Percentiles rank a stretch among this genome's conserved stretches.
Conservation (phyloP, 768 basidiomycete species). For the Sarcomyxa edulis region DNA sequence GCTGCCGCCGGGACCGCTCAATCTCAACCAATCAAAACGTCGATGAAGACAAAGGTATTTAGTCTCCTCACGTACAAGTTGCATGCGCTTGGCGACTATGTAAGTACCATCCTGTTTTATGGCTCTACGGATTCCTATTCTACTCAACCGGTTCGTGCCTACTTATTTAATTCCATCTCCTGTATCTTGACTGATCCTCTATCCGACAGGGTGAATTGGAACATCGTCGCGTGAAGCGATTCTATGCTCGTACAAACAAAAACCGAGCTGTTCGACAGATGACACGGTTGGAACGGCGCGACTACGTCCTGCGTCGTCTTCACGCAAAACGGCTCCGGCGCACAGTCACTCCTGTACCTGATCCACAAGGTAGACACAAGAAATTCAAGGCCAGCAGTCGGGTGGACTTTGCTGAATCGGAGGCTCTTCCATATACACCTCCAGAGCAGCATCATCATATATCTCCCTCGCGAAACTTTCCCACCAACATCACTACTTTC, state of each 20-base stretch:
- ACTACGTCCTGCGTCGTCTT: too few relatives aligned
- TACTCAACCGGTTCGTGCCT: conserved; percentile 9
- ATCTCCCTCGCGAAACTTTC: conserved; percentile 12
- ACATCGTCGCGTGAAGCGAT: conserved; percentile 26
- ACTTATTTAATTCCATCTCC: conserved; percentile 5
- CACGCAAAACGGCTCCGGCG: too few relatives aligned
- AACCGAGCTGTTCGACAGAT: too few relatives aligned
- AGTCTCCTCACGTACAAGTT: conserved; percentile 8
- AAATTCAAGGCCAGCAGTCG: background rate
- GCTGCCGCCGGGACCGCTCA: conserved; percentile 5
- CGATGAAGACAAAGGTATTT: background rate
- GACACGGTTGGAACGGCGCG: too few relatives aligned
- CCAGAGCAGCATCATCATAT: conserved; percentile 13
- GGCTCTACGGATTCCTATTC: conserved; percentile 8
- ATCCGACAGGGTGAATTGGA: conserved; percentile 28
- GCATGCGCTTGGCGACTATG: conserved; percentile 8
- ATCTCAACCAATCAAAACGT: background rate
- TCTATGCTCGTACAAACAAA: conserved; percentile 27
- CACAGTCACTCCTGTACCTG: background rate
- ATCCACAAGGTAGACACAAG: conserved; percentile 6
- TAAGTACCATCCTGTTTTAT: conserved; percentile 2
- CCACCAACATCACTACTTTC: conserved; percentile 2
- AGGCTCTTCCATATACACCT: conserved; percentile 2
- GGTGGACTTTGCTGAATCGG: conserved; percentile 1
- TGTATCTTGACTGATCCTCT: conserved; percentile 3